These are phyloP conservation scores for Sugiyamaella sp. DNA, from an alignment of 1,139 yeast genomes.

Conservation along the genomic window DNA sequence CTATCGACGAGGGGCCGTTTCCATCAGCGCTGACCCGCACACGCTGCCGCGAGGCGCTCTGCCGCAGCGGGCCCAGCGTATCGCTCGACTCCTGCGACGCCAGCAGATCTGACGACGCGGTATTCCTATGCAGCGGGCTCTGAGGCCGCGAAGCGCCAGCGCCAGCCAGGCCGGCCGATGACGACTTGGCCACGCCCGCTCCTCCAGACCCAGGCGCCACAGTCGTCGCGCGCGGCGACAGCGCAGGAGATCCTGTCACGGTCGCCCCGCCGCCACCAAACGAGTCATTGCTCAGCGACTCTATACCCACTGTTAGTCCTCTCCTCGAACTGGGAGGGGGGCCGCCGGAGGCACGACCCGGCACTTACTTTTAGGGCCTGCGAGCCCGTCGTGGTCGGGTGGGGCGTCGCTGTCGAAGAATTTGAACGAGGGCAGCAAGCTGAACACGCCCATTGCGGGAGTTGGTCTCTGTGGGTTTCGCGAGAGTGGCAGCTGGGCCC, in stretches of 20 bases:
- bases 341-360: not conserved
- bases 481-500: not conserved
- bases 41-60: not conserved
- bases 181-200: not conserved
- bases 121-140: not conserved
- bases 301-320: not conserved
- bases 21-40: not conserved
- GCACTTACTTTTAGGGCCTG: slow-evolving; percentile 13
- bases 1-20: too few species aligned
- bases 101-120: slow-evolving; percentile 2
- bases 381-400: not conserved
- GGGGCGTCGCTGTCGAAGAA: slow-evolving; percentile 5
- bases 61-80: slow-evolving; percentile 13
- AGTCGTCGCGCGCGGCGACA: not conserved
- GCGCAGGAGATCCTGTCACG: not conserved
- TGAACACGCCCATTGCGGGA: slow-evolving; percentile 8
- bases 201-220: not conserved
- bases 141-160: not conserved
- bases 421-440: slow-evolving; percentile 18
- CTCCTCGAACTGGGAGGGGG: not conserved
- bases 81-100: slow-evolving; percentile 14
- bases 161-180: not conserved
- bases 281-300: not conserved
- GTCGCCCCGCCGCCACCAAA: too few species aligned
- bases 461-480: not conserved